A percentile compares a stretch with the other conserved stretches of the same genome.
Conservation (phyloP, 768 basidiomycete species). For the Mrakia frigida region DNA sequence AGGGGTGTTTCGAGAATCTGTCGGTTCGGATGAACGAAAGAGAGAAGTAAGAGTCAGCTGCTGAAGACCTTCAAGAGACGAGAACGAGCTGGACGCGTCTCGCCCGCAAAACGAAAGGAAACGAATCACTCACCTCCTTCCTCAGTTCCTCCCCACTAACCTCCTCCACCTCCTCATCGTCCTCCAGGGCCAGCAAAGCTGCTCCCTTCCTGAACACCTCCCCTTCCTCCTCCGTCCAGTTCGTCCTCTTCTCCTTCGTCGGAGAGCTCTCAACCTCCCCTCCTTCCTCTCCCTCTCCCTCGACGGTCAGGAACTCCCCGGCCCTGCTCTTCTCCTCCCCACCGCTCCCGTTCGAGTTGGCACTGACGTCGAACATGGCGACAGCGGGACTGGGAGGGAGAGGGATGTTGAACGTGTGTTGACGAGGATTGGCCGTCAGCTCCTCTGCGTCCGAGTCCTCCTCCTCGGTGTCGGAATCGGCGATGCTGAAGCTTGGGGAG, state of each 20-base stretch:
- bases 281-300: conserved; percentile 33
- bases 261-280: conserved; percentile 31
- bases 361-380: neutral
- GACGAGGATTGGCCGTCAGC: conserved; percentile 32
- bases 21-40: neutral
- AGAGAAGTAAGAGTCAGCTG: neutral
- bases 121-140: conserved; percentile 51
- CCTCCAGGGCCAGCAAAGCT: conserved; percentile 58
- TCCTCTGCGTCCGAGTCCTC: conserved; percentile 45
- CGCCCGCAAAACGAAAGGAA: neutral
- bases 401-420: neutral
- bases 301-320: conserved; percentile 15
- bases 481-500: conserved; percentile 59
- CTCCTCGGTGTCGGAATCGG: conserved; percentile 45
- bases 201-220: conserved; percentile 92
- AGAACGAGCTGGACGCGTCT: neutral
- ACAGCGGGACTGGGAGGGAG: neutral
- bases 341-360: neutral
- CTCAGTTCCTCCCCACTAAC: conserved; percentile 71
- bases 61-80: neutral
- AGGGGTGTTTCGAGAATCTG: conserved; percentile 81
- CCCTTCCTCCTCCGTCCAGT: conserved; percentile 88
- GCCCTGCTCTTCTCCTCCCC: neutral
- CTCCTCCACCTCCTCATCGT: conserved; percentile 54
- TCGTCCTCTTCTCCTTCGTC: conserved; percentile 46